Percentiles rank a stretch among this genome's conserved stretches.
These are phyloP conservation scores for Amanita rimosa DNA, from an alignment of 768 basidiomycete genomes.

Conservation along the genomic window DNA sequence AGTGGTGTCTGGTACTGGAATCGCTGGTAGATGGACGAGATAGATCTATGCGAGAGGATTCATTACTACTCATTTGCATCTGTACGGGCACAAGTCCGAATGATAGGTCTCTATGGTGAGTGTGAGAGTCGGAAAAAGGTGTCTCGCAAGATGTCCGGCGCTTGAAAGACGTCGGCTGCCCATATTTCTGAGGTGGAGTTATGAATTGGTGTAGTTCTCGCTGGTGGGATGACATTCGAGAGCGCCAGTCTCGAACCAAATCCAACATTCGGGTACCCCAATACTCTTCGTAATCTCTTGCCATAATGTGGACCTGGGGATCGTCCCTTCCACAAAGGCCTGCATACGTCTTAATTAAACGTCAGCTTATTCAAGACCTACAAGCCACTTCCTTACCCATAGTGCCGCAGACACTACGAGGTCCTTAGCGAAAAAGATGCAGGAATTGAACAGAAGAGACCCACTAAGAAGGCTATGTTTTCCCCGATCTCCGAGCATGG, in stretches of 20 bases:
- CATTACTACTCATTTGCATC: conserved; percentile 1
- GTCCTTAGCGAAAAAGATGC: conserved; percentile 7
- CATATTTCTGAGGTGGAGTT: conserved; percentile 5
- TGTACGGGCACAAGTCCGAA: neutral
- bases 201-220: conserved; percentile 18
- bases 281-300: conserved; percentile 48
- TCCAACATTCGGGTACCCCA: conserved; percentile 55
- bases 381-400: conserved; percentile 37
- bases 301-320: conserved; percentile 44
- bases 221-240: conserved; percentile 24
- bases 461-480: conserved; percentile 35
- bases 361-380: conserved; percentile 4
- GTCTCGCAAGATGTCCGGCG: neutral
- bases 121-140: neutral
- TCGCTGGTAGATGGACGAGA: neutral
- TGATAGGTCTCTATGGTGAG: neutral
- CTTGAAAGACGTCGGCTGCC: conserved; percentile 5
- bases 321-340: conserved; percentile 53
- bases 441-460: conserved; percentile 8
- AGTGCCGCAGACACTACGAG: conserved; percentile 46
- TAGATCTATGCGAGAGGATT: neutral
- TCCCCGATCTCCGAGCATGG: conserved; percentile 36
- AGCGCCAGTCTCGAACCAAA: conserved; percentile 27
- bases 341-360: conserved; percentile 40
- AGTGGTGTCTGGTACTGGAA: neutral